Evolutionary conservation across 495 filamentous ascomycete species (phyloP).

Genomic region (Annulohypoxylon bovei): DNA sequence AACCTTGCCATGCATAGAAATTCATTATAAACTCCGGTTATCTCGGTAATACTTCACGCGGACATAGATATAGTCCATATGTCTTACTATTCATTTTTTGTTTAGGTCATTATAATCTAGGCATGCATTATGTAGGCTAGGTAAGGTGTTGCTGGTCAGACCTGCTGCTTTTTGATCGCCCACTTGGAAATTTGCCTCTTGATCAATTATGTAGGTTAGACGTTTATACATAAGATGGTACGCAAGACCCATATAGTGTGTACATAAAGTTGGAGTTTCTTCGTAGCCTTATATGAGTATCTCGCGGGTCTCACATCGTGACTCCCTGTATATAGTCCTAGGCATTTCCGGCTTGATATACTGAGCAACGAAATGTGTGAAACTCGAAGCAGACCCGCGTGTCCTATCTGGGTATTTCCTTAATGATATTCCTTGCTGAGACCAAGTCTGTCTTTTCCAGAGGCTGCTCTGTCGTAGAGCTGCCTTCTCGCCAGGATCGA

Average conservation of each 20-base stretch:
- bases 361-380: constrained; percentile 7
- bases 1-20: not conserved
- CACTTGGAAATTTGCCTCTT: too few relatives aligned
- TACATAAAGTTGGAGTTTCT: not conserved
- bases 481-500: not conserved
- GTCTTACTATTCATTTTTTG: too few relatives aligned
- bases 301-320: not conserved
- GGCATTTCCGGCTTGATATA: constrained; percentile 26
- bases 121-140: too few relatives aligned
- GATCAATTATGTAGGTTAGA: too few relatives aligned
- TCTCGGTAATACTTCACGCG: too few relatives aligned
- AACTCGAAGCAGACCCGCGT: constrained; percentile 7
- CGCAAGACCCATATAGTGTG: too few relatives aligned
- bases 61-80: too few relatives aligned
- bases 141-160: too few relatives aligned
- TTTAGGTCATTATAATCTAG: too few relatives aligned
- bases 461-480: not conserved
- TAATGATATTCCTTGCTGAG: not conserved
- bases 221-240: too few relatives aligned
- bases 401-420: not conserved
- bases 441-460: not conserved
- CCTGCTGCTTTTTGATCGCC: too few relatives aligned
- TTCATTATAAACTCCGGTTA: not conserved
- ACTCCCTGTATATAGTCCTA: not conserved
- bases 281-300: not conserved